Evolutionary conservation across 208 protist genomes (phyloP).

Genomic region (Crithidia fasciculata): DNA sequence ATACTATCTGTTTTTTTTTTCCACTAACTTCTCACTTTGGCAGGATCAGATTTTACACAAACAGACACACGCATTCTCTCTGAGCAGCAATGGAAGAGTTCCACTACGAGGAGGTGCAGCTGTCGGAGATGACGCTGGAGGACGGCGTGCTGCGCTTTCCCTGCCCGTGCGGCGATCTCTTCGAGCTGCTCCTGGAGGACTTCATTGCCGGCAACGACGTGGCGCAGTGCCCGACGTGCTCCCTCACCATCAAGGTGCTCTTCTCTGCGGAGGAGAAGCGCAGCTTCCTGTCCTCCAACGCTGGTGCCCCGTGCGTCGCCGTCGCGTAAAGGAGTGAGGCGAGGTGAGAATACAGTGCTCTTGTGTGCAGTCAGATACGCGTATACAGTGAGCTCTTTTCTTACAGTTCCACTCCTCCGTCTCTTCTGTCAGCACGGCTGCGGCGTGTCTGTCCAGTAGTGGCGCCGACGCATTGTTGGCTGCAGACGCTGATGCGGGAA

Average conservation of each 20-base stretch:
- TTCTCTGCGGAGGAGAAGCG: constrained; percentile 63
- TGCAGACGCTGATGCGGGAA: no score
- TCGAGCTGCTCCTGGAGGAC: constrained; percentile 82
- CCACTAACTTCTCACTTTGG: neutral
- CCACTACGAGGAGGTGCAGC: constrained; percentile 90
- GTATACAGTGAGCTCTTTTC: no score
- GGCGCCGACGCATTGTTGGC: no score
- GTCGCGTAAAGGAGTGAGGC: constrained; percentile 25
- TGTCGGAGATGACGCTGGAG: constrained; percentile 85
- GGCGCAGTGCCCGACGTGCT: constrained; percentile 90
- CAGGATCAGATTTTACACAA: neutral
- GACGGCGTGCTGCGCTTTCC: constrained; percentile 79
- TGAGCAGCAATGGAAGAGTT: constrained; percentile 61
- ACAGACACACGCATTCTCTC: neutral
- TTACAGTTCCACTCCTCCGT: no score
- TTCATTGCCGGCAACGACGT: constrained; percentile 75
- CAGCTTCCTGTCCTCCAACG: constrained; percentile 37
- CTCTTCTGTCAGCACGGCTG: no score
- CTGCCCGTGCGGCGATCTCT: constrained; percentile 93
- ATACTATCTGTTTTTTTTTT: constrained; percentile 1
- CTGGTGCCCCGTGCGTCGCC: constrained; percentile 15
- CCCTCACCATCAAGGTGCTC: constrained; percentile 84
- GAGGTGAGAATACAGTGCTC: neutral
- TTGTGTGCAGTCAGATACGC: no score
- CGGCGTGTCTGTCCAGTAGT: no score